Percentiles rank a stretch among this genome's conserved stretches.
These are phyloP conservation scores for Sphagnum fallax DNA, from an alignment of 228 moss, liverwort and hornwort genomes.

Conservation along the genomic window DNA sequence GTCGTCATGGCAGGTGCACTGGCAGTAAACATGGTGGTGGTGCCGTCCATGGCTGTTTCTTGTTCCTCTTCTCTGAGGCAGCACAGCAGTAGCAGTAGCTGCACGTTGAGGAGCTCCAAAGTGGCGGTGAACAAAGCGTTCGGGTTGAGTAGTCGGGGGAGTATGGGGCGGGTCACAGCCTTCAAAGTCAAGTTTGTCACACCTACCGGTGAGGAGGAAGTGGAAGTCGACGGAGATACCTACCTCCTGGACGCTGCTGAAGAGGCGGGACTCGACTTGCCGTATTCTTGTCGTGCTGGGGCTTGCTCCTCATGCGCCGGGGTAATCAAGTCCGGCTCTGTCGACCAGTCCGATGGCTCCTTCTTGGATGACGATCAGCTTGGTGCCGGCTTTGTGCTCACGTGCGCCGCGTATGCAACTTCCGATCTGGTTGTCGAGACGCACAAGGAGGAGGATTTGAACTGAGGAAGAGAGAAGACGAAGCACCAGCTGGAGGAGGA, in stretches of 20 bases:
- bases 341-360: conserved; percentile 14
- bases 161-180: conserved; percentile 26
- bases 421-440: conserved; percentile 17
- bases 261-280: conserved; percentile 19
- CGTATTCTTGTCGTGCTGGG: conserved; percentile 44
- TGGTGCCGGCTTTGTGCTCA: conserved; percentile 6
- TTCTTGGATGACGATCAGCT: conserved; percentile 17
- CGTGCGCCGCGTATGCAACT: conserved; percentile 22
- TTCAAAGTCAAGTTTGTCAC: conserved; percentile 22
- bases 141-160: conserved; percentile 23
- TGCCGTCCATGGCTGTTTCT: too few species aligned
- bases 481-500: too few species aligned
- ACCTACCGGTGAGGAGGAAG: background rate
- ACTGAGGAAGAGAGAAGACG: background rate
- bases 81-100: too few species aligned
- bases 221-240: conserved; percentile 1
- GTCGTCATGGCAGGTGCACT: too few species aligned
- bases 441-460: conserved; percentile 29
- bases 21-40: too few species aligned
- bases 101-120: background rate
- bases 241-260: conserved; percentile 34
- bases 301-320: conserved; percentile 42
- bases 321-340: background rate
- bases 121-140: conserved; percentile 25
- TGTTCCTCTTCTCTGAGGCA: too few species aligned